Base-by-base conservation (phyloP, 2,329 filamentous ascomycete species). In the Talaromyces piceae region DNA sequence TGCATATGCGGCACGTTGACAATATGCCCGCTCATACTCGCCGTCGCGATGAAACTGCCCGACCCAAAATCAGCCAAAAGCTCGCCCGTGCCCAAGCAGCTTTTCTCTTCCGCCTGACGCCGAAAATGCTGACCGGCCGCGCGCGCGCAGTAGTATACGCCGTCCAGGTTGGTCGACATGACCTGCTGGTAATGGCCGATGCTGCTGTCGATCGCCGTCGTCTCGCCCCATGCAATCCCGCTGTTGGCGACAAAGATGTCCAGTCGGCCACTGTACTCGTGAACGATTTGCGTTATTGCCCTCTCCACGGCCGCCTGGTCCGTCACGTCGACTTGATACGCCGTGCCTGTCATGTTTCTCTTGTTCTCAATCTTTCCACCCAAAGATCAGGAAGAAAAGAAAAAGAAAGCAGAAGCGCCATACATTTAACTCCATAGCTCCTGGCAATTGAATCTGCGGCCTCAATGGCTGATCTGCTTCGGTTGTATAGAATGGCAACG, bases 191-290 rank as follows among this genome's bases (percentile, higher is more conserved):
- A 46, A 30, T 46, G 44, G 11, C n/a, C 26, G n/a, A 31, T 18
- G 2, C 39, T 37, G 41, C 48, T 50, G 11, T 50, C 22, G 13
- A 50, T 41, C 6, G 41, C 48, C n/a, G 30, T n/a, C 3, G 37
- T 22, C 41, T 45, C 48, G 12, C 25, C 28, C 49, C 49, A 51
- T 46, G 49, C 28, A 18, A 47, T 51, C 11, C 49, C 49, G 16
- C 41, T 41, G 12, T 51, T 51, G 7, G 49, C 49, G 26, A 51
- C 44, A n/a, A 51, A 51, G 20, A 51, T 41, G 26, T 51, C 49
- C 5, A 51, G 49, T n/a, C 49, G 22, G 1, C 43, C 49, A 28
- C 47, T 51, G 18, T 41, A 51, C 2, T 51, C 30, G n/a, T 11
- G 5, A 11, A 46, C 49, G 1, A 51, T 46, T 7, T 30, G 22